phyloP scores from a whole-genome alignment of 805 yeast species.

The Starmerella powellii region DNA sequence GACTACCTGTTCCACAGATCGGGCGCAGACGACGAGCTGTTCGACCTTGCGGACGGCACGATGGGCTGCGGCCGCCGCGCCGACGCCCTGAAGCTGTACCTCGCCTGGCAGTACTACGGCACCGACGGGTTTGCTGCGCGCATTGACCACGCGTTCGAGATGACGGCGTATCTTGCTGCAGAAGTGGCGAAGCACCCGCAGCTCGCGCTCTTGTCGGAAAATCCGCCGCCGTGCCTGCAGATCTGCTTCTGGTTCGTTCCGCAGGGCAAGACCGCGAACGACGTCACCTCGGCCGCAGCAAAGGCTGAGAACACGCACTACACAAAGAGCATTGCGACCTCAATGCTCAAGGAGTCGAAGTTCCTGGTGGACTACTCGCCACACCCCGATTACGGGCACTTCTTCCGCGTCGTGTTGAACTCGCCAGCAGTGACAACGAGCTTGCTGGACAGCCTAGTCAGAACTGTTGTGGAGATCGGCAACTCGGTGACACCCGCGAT shows the following conservation, averaged over 20 bases:
- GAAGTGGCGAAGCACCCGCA: slow-evolving; percentile 32
- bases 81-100: slow-evolving; percentile 63
- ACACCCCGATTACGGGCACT: slow-evolving; percentile 52
- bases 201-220: slow-evolving; percentile 44
- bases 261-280: slow-evolving; percentile 22
- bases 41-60: slow-evolving; percentile 76
- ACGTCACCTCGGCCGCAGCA: slow-evolving; percentile 5
- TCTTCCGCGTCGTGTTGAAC: slow-evolving; percentile 73
- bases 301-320: slow-evolving; percentile 37
- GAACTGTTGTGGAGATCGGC: slow-evolving; percentile 12
- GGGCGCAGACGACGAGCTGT: slow-evolving; percentile 38
- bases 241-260: slow-evolving; percentile 70
- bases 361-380: slow-evolving; percentile 74
- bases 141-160: slow-evolving; percentile 59
- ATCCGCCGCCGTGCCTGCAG: slow-evolving; percentile 66
- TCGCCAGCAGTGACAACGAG: slow-evolving; percentile 45
- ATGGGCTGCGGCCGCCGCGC: slow-evolving; percentile 88
- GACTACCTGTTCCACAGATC: slow-evolving; percentile 68
- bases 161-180: slow-evolving; percentile 50
- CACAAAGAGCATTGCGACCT: slow-evolving; percentile 52
- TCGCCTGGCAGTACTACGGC: slow-evolving; percentile 77
- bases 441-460: slow-evolving; percentile 38
- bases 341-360: slow-evolving; percentile 49
- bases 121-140: slow-evolving; percentile 48
- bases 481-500: too few relatives aligned